Base-by-base conservation (phyloP, 345 rosid genomes). In the Populus alba region DNA sequence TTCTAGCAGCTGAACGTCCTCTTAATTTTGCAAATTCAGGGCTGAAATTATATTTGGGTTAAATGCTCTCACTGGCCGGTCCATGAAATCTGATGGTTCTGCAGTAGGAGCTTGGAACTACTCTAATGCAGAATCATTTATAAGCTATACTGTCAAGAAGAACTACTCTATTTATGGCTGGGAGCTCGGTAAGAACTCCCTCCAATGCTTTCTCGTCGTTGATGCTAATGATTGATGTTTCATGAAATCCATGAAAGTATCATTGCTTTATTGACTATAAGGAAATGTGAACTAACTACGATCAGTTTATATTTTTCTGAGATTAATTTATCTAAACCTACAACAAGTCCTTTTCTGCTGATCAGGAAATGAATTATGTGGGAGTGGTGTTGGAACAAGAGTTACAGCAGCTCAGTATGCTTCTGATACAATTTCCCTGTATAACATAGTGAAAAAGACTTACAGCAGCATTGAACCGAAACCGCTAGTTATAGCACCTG, bases 341-440 rank as follows among this genome's bases (percentile, higher is more conserved):
- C 25, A 31, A 62, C 7, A 23, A 25, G 27, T 38, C 45, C 11
- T 59, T 22, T 75, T 45, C 47, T 78, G 20, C 41, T 78, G 75
- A 23, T 71, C 80, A 96, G 99, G 99, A 38, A 94, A 94, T 84
- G 99, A 96, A 81, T 77, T 96, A 85, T 65, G 97, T 75, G 97
- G 97, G 75, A 73, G 53, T 61, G 98, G 99, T 67, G 87, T 94
- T 29, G 99, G 98, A 78, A 80, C 94, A 49, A 84, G 88, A 75
- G 85, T 94, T 78, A 69, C 93, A 53, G 98, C 94, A 37, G 78
- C 77, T 66, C 98, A 91, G 81, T 96, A 96, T 78, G 94, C 91
- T 68, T 74, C 75, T 3, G 98, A 96, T 75, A 91, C 93, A 45
- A 83, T 86, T 57, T 82, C 90, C 79, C 79, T 94, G 37, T 76